Evolutionary conservation across 768 basidiomycete genomes (phyloP).

Genomic region (Agaricus bisporus): DNA sequence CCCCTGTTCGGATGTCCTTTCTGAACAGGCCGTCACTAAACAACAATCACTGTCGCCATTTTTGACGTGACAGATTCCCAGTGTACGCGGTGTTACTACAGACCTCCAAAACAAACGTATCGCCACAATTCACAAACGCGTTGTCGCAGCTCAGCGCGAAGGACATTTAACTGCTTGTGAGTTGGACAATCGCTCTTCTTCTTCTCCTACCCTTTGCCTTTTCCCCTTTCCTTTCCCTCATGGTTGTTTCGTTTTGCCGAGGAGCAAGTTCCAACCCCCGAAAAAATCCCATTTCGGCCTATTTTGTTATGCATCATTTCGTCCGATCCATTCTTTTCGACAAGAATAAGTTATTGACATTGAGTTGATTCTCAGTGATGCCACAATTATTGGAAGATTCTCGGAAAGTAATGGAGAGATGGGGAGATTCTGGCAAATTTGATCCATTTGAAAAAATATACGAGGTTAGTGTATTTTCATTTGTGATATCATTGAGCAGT

Average conservation of each 20-base stretch:
- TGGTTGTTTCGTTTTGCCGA: background rate
- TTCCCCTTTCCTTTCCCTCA: background rate
- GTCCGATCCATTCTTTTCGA: background rate
- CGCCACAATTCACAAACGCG: constrained; percentile 65
- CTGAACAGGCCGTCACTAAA: background rate
- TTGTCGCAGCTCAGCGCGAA: constrained; percentile 56
- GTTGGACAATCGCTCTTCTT: constrained; percentile 19
- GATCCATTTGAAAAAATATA: constrained; percentile 71
- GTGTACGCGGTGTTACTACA: constrained; percentile 70
- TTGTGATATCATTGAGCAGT: background rate
- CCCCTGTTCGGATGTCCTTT: constrained; percentile 4
- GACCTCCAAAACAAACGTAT: constrained; percentile 58
- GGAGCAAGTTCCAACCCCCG: constrained; percentile 3
- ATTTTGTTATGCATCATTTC: background rate
- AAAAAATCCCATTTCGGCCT: background rate
- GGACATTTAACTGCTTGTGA: constrained; percentile 54
- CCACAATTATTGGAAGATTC: constrained; percentile 61
- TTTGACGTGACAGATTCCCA: constrained; percentile 50
- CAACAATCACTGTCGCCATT: constrained; percentile 12
- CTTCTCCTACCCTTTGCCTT: background rate
- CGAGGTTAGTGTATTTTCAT: constrained; percentile 42
- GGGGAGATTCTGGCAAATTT: constrained; percentile 58
- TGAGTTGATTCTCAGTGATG: constrained; percentile 42
- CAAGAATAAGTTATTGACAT: background rate
- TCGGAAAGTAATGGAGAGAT: constrained; percentile 51